phyloP scores from a whole-genome alignment of 345 rosid genomes.

The Boechera retrofracta region DNA sequence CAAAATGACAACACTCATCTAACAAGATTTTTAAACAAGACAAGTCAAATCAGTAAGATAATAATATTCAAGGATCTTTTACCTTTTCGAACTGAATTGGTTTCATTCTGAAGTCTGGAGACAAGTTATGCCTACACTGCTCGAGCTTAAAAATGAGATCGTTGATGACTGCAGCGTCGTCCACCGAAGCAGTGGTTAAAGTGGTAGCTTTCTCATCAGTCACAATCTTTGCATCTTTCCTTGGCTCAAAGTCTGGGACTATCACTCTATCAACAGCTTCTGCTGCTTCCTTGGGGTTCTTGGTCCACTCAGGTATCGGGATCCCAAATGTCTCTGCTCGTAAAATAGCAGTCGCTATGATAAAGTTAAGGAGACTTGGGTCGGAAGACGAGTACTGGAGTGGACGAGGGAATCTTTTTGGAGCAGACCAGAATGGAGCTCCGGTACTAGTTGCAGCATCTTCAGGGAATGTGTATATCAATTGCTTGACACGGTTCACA shows the following conservation, averaged over 20 bases:
- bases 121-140: conserved; percentile 48
- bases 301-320: conserved; percentile 78
- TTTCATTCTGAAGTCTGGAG: conserved; percentile 67
- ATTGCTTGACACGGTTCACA: conserved; percentile 78
- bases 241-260: conserved; percentile 73
- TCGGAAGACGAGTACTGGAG: conserved; percentile 70
- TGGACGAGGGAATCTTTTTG: conserved; percentile 74
- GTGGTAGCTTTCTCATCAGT: conserved; percentile 73
- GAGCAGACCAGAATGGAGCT: conserved; percentile 81
- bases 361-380: conserved; percentile 71
- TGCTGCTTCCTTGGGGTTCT: conserved; percentile 55
- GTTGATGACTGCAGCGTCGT: conserved; percentile 60
- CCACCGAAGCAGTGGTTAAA: conserved; percentile 52
- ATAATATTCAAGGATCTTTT: neutral
- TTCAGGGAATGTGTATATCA: conserved; percentile 83
- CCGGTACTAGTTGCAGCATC: conserved; percentile 78
- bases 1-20: conserved; percentile 12
- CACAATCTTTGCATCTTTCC: conserved; percentile 62
- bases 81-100: conserved; percentile 85
- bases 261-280: conserved; percentile 64
- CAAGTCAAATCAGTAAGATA: conserved; percentile 1
- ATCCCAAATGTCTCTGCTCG: conserved; percentile 88
- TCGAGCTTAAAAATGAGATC: conserved; percentile 59
- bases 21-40: neutral
- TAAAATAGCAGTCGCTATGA: conserved; percentile 72